Conservation (phyloP, 176 grass and related monocot species). For the Elymus sibiricus region DNA sequence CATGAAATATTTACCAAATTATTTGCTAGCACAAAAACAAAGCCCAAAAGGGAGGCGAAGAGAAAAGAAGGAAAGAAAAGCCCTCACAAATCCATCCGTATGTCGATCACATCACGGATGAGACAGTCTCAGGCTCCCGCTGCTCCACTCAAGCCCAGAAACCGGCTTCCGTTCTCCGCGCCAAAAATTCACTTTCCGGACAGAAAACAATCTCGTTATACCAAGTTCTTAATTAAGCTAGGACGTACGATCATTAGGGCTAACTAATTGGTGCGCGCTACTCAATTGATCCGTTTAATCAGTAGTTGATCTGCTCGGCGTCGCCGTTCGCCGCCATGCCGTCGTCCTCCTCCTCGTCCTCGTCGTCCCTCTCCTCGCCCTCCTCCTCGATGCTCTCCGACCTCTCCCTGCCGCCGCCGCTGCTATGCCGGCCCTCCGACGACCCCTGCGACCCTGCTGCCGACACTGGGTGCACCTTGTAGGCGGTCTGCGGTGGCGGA, state of each 20-base stretch:
- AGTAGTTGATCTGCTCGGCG: constrained; percentile 29
- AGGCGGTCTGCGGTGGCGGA: neutral
- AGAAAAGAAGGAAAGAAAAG: neutral
- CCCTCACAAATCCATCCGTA: constrained; percentile 30
- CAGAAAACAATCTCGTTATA: neutral
- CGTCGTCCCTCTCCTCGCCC: constrained; percentile 41
- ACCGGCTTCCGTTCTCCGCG: constrained; percentile 52
- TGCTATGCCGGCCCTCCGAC: constrained; percentile 43
- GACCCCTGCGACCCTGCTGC: constrained; percentile 45
- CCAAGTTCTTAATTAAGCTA: neutral
- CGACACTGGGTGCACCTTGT: constrained; percentile 24
- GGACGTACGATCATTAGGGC: neutral
- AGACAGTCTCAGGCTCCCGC: constrained; percentile 38
- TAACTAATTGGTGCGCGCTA: neutral
- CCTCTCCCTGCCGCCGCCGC: constrained; percentile 46
- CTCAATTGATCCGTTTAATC: neutral
- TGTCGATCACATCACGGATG: constrained; percentile 47
- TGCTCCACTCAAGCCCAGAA: constrained; percentile 14
- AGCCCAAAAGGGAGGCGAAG: neutral
- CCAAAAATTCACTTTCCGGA: constrained; percentile 54
- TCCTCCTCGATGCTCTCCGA: constrained; percentile 93
- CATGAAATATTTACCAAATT: constrained; percentile 26
- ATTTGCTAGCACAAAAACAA: neutral
- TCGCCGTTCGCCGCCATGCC: constrained; percentile 23
- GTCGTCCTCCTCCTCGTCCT: constrained; percentile 42